A percentile compares a stretch with the other conserved stretches of the same genome.
These are phyloP conservation scores for Diplocarpon mali DNA, from an alignment of 2,329 filamentous ascomycete genomes.

Conservation along the genomic window DNA sequence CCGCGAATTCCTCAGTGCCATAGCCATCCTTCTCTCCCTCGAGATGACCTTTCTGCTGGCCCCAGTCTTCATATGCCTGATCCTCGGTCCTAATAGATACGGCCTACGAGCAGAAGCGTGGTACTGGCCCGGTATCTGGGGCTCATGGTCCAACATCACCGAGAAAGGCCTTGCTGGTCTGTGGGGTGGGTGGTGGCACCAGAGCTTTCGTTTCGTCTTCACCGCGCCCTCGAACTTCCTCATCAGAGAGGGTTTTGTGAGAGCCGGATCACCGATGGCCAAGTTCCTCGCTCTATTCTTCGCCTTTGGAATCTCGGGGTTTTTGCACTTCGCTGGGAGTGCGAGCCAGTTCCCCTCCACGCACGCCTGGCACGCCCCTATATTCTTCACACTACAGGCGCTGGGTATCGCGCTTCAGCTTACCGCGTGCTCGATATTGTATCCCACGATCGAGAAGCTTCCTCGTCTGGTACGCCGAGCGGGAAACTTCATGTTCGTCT, in stretches of 20 bases:
- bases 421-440: constrained; percentile 28
- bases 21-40: constrained; percentile 49
- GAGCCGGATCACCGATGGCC: constrained; percentile 24
- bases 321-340: constrained; percentile 62
- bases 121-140: constrained; percentile 50
- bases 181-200: constrained; percentile 88
- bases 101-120: constrained; percentile 46
- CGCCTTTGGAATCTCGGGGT: constrained; percentile 56
- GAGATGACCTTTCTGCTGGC: constrained; percentile 47
- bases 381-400: constrained; percentile 65
- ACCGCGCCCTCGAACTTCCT: constrained; percentile 45
- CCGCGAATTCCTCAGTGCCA: constrained; percentile 44
- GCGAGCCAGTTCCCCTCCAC: constrained; percentile 48
- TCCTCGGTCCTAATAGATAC: constrained; percentile 38
- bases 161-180: constrained; percentile 66
- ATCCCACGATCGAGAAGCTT: constrained; percentile 25
- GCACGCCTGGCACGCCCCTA: constrained; percentile 40
- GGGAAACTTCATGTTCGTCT: constrained; percentile 50
- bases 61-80: constrained; percentile 43
- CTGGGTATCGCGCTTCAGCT: constrained; percentile 54
- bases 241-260: constrained; percentile 31
- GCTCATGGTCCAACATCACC: constrained; percentile 41
- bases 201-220: constrained; percentile 71
- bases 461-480: constrained; percentile 37
- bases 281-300: constrained; percentile 31